Evolutionary conservation across 2,329 filamentous ascomycete species (phyloP), one percentile per base, ranked within the genome.

Genomic region (Fusarium dimerum): DNA sequence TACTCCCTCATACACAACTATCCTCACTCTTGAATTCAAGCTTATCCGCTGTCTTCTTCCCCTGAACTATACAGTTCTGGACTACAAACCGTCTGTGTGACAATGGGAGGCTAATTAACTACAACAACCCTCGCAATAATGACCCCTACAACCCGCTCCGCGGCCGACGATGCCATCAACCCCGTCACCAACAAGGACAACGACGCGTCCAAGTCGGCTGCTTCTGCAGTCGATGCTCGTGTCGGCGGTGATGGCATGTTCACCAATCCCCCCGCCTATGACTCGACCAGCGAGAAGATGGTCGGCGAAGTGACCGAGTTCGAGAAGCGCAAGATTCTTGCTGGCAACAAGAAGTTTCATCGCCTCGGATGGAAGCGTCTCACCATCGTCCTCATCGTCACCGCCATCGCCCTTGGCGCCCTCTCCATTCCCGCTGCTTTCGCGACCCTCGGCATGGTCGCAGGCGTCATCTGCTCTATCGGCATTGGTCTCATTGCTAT

Each of bases 401-500:
- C 60, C 29, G 61, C 61, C 29, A 45, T 65, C 26, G 62, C 62
- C 7, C 58, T 65, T 3, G 62, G 62, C 20, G 61, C 62, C 1
- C 54, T 65, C 1, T 65, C 62, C 26, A 61, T 65, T 1, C 62
- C 62, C 1, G 54, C 58, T 1, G 62, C 62, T 5, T 64, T 65
- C 16, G 62, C 62, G 1, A 59, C 62, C 1, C 60, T 65, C 9
- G 62, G 62, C 6, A 64, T 65, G 62, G 58, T 75, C 3, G 62
- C 69, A 2, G 73, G 72, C 18, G 68, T 74, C n/a, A 68, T 75
- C 30, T 58, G 66, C 44, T 67, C 66, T 13, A 51, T 74, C 20
- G 57, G 60, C 1, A 63, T 75, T 11, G 73, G 73, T 2, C 45
- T 74, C 2, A 54, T 74, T 34, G 73, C 73, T 50, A 71, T 75